Base-by-base conservation (phyloP, 257 asterid species). In the Perilla frutescens region DNA sequence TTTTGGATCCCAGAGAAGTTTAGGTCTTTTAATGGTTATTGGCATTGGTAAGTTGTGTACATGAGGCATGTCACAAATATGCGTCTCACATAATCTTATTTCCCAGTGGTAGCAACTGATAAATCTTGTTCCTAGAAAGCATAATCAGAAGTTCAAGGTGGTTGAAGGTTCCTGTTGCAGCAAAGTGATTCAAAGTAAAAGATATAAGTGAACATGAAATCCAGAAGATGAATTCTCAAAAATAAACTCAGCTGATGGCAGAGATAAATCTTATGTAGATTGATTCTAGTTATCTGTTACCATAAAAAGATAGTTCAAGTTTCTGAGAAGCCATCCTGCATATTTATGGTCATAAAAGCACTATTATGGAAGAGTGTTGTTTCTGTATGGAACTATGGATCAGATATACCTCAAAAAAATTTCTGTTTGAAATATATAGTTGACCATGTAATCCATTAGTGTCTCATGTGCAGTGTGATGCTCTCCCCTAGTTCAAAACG, bases 401-500 rank as follows among this genome's bases (percentile, higher is more conserved):
- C 63, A 20, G 26, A 20, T 20, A 20, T 50, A 55, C 64, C 47
- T 37, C 32, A 11, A 56, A 12, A 29, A 68, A 34, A 8, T 66
- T 71, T 65, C 8, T 73, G 59, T 49, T 51, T 7, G 29, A 65
- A 47, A 45, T 56, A 43, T 71, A 63, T 63, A 58, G 63, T 41
- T 62, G 50, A 56, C 6, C 43, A 31, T 49, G 69, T 71, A 44
- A 72, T 44, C 77, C 69, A 41, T 43, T 49, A n/a, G 58, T 76
- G 61, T 71, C 60, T 74, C 64, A 55, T 76, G 54, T 88, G 86
- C 90, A 94, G 99, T 78, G 78, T 81, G 75, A 56, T 81, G 36
- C 90, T 78, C 51, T 90, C 98, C 60, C 98, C 98, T 70, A 81
- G 93, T 69, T 82, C 91, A 37, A 94, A 91, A 75, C 87, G 98